Evolutionary conservation across 2,329 filamentous ascomycete species (phyloP), one percentile per base, ranked within the genome.

Genomic region (Fusarium phyllophilum): DNA sequence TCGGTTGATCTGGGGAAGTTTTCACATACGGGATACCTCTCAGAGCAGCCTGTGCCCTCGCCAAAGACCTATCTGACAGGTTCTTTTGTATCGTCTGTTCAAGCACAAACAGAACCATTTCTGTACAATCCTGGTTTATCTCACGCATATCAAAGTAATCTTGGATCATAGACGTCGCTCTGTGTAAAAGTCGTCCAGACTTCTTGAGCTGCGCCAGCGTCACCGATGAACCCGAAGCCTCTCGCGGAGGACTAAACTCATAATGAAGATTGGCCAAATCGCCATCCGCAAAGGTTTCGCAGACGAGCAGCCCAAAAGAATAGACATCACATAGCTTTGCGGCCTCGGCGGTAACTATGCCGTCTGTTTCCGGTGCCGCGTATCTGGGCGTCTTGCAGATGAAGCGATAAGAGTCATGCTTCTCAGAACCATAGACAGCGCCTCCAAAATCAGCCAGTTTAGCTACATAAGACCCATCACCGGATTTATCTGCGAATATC

Each of bases 321-420:
- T 60, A 60, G 1, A 38, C 33, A 4, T 60, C 57, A 13, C 57
- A 60, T 17, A 52, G 24, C 17, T 60, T 60, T 33, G 57, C 57
- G 3, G 34, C 24, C 34, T 60, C 57, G 0, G 57, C 44, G 0
- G 57, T 60, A 1, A 60, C 57, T 10, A 26, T 56, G 29, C 46
- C 48, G 26, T 61, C n/a, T 8, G 58, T 61, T 29, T 61, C 58
- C 6, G 58, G 58, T 6, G 58, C 58, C 3, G 58, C 58, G 12
- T 55, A 61, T 55, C 48, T 24, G 3, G 58, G 58, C 3, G 58
- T 61, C 36, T 61, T 61, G 58, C 58, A 61, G 8, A 61, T 61
- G 6, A 61, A 55, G n/a, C 58, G 58, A 42, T 61, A 61, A 61
- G 58, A 61, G n/a, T 61, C 58, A 13, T 44, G 8, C 46, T 61